These are phyloP conservation scores for Apophysomyces variabilis DNA, from an alignment of 371 early-diverging fungal genomes.

Conservation along the genomic window DNA sequence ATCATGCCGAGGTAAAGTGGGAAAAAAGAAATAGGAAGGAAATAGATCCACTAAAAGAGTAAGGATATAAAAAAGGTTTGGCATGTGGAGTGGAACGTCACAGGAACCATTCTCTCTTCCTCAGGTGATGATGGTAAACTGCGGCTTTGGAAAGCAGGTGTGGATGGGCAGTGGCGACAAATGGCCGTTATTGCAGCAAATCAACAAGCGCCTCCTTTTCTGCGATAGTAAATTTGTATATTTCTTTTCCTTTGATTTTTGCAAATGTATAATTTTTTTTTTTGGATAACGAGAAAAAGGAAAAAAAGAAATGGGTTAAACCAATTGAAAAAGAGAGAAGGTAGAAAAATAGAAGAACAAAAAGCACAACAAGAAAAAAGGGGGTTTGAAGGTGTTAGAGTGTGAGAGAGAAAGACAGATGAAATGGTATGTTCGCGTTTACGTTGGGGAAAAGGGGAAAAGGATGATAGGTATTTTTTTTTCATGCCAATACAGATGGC, in stretches of 20 bases:
- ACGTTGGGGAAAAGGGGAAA: not conserved
- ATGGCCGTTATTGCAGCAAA: constrained; percentile 67
- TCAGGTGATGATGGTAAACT: constrained; percentile 94
- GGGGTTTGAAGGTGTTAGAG: not conserved
- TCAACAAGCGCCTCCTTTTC: constrained; percentile 23
- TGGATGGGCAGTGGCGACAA: constrained; percentile 70
- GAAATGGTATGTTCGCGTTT: not conserved
- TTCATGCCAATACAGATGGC: not conserved
- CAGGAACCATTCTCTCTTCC: constrained; percentile 88
- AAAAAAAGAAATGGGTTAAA: not conserved
- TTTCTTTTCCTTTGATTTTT: not conserved
- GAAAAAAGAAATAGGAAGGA: constrained; percentile 20
- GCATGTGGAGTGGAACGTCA: constrained; percentile 93
- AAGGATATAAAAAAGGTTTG: constrained; percentile 62
- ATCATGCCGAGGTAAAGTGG: constrained; percentile 65
- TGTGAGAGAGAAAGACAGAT: not conserved
- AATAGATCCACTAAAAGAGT: constrained; percentile 17
- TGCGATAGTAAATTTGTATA: not conserved
- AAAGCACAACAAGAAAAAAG: not conserved
- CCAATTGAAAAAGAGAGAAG: not conserved
- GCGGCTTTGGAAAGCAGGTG: constrained; percentile 83
- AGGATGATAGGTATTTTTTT: not conserved
- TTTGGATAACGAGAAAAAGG: not conserved
- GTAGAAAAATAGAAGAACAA: not conserved
- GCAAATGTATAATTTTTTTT: not conserved